A percentile compares a stretch with the other conserved stretches of the same genome.
Conservation (phyloP, 148 eudicot species). For the Cornus florida region DNA sequence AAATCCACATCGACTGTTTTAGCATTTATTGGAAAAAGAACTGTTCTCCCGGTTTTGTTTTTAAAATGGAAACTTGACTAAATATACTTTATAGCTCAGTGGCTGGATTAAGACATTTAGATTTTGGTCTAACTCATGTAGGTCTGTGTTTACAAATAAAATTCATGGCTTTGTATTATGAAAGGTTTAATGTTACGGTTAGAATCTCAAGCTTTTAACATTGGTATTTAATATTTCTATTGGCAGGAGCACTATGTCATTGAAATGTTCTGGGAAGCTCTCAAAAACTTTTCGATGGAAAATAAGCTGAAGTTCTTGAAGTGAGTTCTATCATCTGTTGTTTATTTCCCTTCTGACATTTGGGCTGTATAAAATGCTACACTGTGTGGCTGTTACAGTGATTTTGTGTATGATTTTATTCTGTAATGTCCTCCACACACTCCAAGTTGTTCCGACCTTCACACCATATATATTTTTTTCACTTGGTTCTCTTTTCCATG, state of each 20-base stretch:
- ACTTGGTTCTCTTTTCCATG: no score
- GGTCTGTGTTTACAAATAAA: not conserved
- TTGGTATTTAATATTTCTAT: conserved; percentile 10
- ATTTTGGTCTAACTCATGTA: not conserved
- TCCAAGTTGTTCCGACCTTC: not conserved
- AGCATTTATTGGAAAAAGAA: no score
- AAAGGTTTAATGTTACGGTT: not conserved
- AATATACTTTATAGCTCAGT: not conserved
- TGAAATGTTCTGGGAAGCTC: conserved; percentile 89
- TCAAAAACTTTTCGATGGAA: conserved; percentile 71
- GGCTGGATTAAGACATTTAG: not conserved
- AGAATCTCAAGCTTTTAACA: not conserved
- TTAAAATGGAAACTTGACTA: not conserved
- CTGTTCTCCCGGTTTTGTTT: not conserved
- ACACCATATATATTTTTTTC: not conserved
- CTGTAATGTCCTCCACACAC: not conserved
- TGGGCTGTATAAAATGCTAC: not conserved
- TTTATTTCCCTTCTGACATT: not conserved
- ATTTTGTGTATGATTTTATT: not conserved
- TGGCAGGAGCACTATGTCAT: conserved; percentile 93
- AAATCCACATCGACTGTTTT: no score
- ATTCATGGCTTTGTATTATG: not conserved
- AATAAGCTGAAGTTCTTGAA: conserved; percentile 87
- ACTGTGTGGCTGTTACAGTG: not conserved
- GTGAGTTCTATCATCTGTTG: conserved; percentile 41